A percentile compares a stretch with the other conserved stretches of the same genome.
Evolutionary conservation across 2,329 filamentous ascomycete species (phyloP).

Genomic region (Leptographium lundbergii): DNA sequence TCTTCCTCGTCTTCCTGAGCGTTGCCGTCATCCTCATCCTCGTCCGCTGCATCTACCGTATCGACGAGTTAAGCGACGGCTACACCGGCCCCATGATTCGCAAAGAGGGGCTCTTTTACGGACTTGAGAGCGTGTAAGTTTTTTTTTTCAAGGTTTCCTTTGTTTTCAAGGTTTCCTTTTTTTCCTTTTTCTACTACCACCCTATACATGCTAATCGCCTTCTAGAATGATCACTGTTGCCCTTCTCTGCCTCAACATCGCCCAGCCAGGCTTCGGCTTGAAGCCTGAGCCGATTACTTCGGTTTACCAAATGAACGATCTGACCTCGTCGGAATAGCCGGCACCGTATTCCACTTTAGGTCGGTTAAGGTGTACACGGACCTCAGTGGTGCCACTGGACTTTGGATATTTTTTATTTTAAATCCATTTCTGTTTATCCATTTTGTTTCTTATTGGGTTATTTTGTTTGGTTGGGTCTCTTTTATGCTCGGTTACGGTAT

Average conservation of each 20-base stretch:
- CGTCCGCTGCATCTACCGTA: slow-evolving; percentile 41
- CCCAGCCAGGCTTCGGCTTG: slow-evolving; percentile 13
- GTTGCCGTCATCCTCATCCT: slow-evolving; percentile 47
- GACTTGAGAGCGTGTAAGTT: slow-evolving; percentile 34
- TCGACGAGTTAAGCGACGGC: slow-evolving; percentile 51
- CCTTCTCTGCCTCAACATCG: slow-evolving; percentile 9
- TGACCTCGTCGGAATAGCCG: neutral
- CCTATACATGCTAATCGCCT: neutral
- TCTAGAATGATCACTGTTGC: slow-evolving; percentile 8
- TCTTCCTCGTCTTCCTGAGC: slow-evolving; percentile 38
- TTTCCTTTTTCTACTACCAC: neutral
- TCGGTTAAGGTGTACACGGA: neutral
- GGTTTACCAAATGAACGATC: neutral
- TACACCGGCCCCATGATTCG: slow-evolving; percentile 43
- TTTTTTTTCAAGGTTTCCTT: neutral
- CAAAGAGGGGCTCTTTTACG: slow-evolving; percentile 38
- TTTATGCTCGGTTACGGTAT: neutral
- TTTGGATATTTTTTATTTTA: neutral
- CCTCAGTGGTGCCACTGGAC: neutral
- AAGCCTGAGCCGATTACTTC: neutral
- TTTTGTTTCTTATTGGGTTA: neutral
- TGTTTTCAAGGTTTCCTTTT: neutral
- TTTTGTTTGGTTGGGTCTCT: neutral
- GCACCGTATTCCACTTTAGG: neutral
- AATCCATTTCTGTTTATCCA: too few relatives aligned